phyloP scores from a whole-genome alignment of 164 flowering plant species.

The Annona squamosa region DNA sequence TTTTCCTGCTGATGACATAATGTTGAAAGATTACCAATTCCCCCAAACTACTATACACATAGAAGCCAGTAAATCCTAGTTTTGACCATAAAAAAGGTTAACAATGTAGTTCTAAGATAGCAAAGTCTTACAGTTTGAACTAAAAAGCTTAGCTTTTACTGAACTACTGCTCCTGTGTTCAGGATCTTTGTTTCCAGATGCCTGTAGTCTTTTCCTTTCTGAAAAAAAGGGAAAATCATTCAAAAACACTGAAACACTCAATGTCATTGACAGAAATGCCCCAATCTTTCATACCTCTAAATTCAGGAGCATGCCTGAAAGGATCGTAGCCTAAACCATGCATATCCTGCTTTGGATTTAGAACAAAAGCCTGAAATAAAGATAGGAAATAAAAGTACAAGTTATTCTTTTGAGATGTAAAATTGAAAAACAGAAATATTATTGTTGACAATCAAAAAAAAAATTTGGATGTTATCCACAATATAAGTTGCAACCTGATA shows the following conservation, averaged over 20 bases:
- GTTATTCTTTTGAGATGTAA: background rate
- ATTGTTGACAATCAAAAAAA: background rate
- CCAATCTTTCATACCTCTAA: constrained; percentile 45
- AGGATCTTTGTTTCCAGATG: constrained; percentile 28
- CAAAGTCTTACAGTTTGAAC: constrained; percentile 46
- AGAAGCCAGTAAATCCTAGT: background rate
- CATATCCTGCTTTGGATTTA: constrained; percentile 83
- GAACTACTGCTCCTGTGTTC: constrained; percentile 29
- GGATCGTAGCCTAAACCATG: constrained; percentile 98
- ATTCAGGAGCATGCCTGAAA: constrained; percentile 90
- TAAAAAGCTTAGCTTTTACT: constrained; percentile 42
- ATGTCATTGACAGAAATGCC: background rate
- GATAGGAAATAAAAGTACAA: background rate
- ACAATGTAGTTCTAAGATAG: background rate
- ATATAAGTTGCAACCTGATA: background rate
- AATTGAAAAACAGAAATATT: background rate
- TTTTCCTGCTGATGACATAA: constrained; percentile 60
- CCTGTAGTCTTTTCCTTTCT: constrained; percentile 63
- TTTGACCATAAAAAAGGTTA: background rate
- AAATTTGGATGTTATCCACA: background rate
- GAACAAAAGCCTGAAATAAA: constrained; percentile 53
- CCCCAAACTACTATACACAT: background rate
- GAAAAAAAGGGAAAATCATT: constrained; percentile 14
- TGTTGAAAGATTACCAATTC: constrained; percentile 13
- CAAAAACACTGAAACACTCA: background rate